Percentiles rank a stretch among this genome's conserved stretches.
These are phyloP conservation scores for Scenedesmus sp. DNA, from an alignment of 163 green algal species.

Conservation along the genomic window DNA sequence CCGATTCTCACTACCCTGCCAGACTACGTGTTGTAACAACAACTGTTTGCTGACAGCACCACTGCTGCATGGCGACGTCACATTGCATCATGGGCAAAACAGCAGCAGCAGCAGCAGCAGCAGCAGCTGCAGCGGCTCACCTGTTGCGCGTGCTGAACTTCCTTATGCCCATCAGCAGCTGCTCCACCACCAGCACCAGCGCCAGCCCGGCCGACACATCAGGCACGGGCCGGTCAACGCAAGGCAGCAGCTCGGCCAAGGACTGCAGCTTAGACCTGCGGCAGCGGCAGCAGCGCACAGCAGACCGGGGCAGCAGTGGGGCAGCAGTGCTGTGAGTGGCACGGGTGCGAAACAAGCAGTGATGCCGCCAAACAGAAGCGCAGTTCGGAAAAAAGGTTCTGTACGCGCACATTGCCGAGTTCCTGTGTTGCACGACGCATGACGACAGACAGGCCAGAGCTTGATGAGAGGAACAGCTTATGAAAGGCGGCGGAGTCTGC, in stretches of 20 bases:
- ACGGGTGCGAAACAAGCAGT: too few relatives aligned
- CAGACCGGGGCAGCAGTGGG: background rate
- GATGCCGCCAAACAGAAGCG: too few relatives aligned
- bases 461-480: too few relatives aligned
- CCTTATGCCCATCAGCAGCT: conserved; percentile 22
- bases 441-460: too few relatives aligned
- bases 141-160: conserved; percentile 50
- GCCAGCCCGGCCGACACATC: background rate
- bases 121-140: background rate
- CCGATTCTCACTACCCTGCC: too few relatives aligned
- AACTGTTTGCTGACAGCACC: too few relatives aligned
- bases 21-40: too few relatives aligned
- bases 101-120: background rate
- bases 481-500: too few relatives aligned
- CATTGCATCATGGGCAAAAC: background rate
- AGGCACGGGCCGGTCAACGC: conserved; percentile 20
- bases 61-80: background rate
- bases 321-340: too few relatives aligned
- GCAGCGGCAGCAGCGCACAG: background rate
- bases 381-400: too few relatives aligned
- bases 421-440: too few relatives aligned
- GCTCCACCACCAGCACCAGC: conserved; percentile 23
- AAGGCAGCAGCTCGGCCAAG: conserved; percentile 30
- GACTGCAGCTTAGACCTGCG: conserved; percentile 35
- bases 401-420: too few relatives aligned